Base-by-base conservation (phyloP, 1,139 yeast species). In the Diutina ranongensis region DNA sequence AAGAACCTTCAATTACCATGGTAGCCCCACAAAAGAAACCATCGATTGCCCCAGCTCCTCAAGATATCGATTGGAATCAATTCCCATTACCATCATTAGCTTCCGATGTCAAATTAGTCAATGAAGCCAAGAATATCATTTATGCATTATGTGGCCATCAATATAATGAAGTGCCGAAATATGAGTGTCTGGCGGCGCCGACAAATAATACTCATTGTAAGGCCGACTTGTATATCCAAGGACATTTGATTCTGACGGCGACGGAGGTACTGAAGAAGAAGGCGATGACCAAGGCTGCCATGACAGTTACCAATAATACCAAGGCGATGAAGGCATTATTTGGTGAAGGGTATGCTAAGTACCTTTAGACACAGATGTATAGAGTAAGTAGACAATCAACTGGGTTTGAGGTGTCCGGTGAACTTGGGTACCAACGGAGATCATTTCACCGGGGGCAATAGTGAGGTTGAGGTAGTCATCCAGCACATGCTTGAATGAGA, bases 381-480 rank as follows among this genome's bases (percentile, higher is more conserved):
- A 25, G 28, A 5, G 10, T 25, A 7, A 25, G 10, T 25, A 10
- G 10, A 25, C 10, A 25, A 25, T 25, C 9, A 25, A 25, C 10
- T 7, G 5, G 28, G 10, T 25, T 25, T 25, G 5, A 25, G 10
- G 28, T 25, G 28, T 25, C 10, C 9, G 28, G n/a, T n/a, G n/a
- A n/a, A n/a, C n/a, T n/a, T n/a, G n/a, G n/a, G n/a, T n/a, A n/a
- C n/a, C n/a, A n/a, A n/a, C n/a, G n/a, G n/a, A n/a, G n/a, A 94
- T 84, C 50, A 89, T 88, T 68, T 89, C 97, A 63, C 98, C 98
- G 47, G 97, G 94, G 49, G 81, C 71, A 53, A 89, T 79, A 45
- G 76, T 72, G 48, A 88, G 78, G 74, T 88, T 86, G 59, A 92
- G 71, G 74, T 78, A 87, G 57, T 88, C 97, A 53, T 94, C 94